Evolutionary conservation across 306 rosid genomes (phyloP).

Genomic region (Dryas alaskensis): DNA sequence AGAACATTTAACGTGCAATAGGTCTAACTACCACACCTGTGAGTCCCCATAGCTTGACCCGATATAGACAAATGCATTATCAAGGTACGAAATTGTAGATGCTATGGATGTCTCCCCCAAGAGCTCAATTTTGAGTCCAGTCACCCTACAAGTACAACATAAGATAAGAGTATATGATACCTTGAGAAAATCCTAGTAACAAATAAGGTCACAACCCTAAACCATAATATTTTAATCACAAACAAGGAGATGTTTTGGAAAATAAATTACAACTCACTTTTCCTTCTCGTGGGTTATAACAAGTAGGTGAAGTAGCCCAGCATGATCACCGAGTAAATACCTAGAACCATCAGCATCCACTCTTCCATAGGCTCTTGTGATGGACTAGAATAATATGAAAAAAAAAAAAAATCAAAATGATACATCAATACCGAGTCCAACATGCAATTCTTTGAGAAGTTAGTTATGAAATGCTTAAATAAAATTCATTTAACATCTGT

Average conservation of each 20-base stretch:
- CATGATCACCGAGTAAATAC: slow-evolving; percentile 92
- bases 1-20: background rate
- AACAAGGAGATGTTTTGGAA: background rate
- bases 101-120: slow-evolving; percentile 97
- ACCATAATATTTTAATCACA: background rate
- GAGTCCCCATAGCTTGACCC: slow-evolving; percentile 98
- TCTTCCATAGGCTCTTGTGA: slow-evolving; percentile 89
- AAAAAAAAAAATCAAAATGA: background rate
- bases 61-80: slow-evolving; percentile 81
- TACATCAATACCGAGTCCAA: background rate
- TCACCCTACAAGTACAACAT: slow-evolving; percentile 58
- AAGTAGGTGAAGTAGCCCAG: slow-evolving; percentile 87
- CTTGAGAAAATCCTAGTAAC: slow-evolving; percentile 3
- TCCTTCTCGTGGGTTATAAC: slow-evolving; percentile 96
- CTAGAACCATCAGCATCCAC: slow-evolving; percentile 98
- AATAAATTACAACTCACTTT: slow-evolving; percentile 46
- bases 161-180: slow-evolving; percentile 12
- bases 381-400: slow-evolving; percentile 50
- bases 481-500: background rate
- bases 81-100: slow-evolving; percentile 92
- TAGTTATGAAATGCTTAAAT: background rate
- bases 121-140: slow-evolving; percentile 90
- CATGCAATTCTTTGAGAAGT: background rate
- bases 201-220: background rate
- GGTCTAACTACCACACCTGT: slow-evolving; percentile 52